A percentile compares a stretch with the other conserved stretches of the same genome.
Evolutionary conservation across 2,329 filamentous ascomycete genomes (phyloP).

Genomic region (Fusarium luffae): DNA sequence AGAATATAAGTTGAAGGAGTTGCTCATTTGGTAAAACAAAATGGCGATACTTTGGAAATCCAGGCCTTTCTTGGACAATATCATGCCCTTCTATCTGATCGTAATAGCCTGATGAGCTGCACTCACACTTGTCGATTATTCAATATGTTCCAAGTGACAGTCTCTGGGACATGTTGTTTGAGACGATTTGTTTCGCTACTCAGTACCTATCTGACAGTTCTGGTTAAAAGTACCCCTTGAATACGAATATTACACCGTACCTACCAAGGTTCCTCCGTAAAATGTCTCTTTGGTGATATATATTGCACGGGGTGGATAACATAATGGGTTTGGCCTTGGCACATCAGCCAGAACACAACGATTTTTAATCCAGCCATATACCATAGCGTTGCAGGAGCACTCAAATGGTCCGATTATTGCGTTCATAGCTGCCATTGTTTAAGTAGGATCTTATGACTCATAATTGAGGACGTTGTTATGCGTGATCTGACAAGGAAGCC

Average conservation of each 20-base stretch:
- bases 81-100: no score
- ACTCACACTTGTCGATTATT: no score
- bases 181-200: not conserved
- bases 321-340: not conserved
- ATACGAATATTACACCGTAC: not conserved
- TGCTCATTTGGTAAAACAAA: not conserved
- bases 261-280: no score
- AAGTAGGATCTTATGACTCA: not conserved
- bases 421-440: not conserved
- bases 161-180: no score
- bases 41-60: not conserved
- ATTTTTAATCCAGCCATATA: fast-evolving
- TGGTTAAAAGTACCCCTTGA: not conserved
- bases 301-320: no score
- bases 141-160: no score
- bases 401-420: not conserved
- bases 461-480: not conserved
- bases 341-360: not conserved
- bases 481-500: not conserved
- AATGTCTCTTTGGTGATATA: no score
- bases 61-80: not conserved
- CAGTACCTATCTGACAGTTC: not conserved
- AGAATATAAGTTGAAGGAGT: not conserved
- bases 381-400: not conserved
- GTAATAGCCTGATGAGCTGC: no score